Base-by-base conservation (phyloP, 2,329 filamentous ascomycete genomes). In the Setomelanomma holmii region DNA sequence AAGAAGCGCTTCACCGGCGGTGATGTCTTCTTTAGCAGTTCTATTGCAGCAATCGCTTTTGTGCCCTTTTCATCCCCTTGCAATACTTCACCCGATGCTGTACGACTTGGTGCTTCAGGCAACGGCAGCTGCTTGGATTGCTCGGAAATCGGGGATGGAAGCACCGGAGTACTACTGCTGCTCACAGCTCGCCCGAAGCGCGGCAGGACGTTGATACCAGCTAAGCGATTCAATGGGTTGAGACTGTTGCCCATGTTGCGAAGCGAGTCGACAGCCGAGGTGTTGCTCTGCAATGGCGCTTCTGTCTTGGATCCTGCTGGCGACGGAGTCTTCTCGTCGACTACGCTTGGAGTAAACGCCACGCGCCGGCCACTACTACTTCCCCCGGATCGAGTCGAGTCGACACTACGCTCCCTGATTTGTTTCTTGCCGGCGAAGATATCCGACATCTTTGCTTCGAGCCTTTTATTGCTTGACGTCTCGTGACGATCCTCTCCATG, bases 191-290 rank as follows among this genome's bases (percentile, higher is more conserved):
- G 80, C 1, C 90, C 89, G 64, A 96, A 93, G 1, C 87, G 87
- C 49, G 89, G 86, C 61, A 96, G 88, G 68, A 87, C 83, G 49
- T 84, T 84, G 69, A 95, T 91, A 27, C 86, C 82, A 7, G 89
- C 86, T 45, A 96, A 84, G 45, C 91, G 85, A 39, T 87, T 90
- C 71, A 96, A 87, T 3, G 91, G 91, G 65, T 96, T 96, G 27
- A 96, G 79, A 1, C 88, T 88, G 71, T 84, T 95, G 33, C 91
- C 88, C 54, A 96, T 82, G 69, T 84, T 93, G 48, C 90, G 86
- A 79, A 96, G 88, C 11, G 90, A 91, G 58, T 96, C 91, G 1
- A 96, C 84, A 11, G 89, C 87, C 3, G 88, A 87, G 55, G 83
- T 84, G 49, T 61, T 63, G 44, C 53, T 49, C 12, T 51, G 50